Base-by-base conservation (phyloP, 306 rosid genomes). In the Calophaca sinica region DNA sequence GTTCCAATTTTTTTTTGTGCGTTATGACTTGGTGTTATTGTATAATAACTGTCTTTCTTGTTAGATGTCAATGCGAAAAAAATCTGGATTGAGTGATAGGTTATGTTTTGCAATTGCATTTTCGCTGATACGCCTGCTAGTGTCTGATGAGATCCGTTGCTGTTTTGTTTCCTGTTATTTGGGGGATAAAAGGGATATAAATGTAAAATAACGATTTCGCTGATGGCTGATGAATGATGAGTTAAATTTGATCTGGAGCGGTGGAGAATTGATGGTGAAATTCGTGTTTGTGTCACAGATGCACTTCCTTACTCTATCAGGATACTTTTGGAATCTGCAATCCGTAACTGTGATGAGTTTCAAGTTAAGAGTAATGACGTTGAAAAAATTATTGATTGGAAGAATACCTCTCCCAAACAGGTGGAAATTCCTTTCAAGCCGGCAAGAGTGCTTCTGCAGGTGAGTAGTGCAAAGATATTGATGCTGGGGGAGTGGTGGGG, bases 341-440 rank as follows among this genome's bases (percentile, higher is more conserved):
- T 94, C 41, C 97, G 99, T 4, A 92, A 94, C 75, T 94, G 97
- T 11, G 99, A 94, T 81, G 96, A 94, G 85, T 94, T 94, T 74
- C 96, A 89, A 54, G 99, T 94, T 42, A 94, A 86, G 84, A 85
- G 79, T 1, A 78, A 84, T 58, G 99, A 94, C 77, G 88, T 94
- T 55, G 96, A 92, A 74, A 94, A 92, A 73, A 94, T 94, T 79
- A 80, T 91, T 74, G 98, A 94, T 60, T 94, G 98, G 98, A 90
- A 89, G 87, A 91, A 86, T 63, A 75, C 90, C 4, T 50, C 97
- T 79, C 96, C 96, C 54, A 94, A 88, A 67, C 88, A 20, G 84
- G 98, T 91, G 71, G 98, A 94, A 82, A 94, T 94, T 63, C 98
- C 98, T 13, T 94, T 94, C 83, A 94, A 94, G 83, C 96, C 97